A percentile compares a stretch with the other conserved stretches of the same genome.
These are phyloP conservation scores for Auricularia auricula-judae DNA, from an alignment of 768 basidiomycete species.

Conservation along the genomic window DNA sequence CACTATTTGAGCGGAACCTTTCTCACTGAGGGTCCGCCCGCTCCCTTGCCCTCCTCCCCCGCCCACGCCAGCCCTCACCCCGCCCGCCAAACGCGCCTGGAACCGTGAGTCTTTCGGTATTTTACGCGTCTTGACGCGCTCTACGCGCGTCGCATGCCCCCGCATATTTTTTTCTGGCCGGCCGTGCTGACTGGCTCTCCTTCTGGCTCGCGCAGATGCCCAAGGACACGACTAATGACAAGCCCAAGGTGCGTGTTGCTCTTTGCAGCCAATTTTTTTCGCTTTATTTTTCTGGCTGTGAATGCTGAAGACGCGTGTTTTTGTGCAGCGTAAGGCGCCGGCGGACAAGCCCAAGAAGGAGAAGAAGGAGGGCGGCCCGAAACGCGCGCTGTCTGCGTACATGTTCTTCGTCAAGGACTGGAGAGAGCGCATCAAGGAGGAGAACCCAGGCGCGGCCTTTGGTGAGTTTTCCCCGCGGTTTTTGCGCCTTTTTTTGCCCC, in stretches of 20 bases:
- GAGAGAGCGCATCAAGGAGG: conserved; percentile 35
- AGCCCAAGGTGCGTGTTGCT: conserved; percentile 47
- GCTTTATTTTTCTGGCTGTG: conserved; percentile 25
- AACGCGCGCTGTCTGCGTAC: conserved; percentile 32
- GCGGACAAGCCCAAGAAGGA: conserved; percentile 59
- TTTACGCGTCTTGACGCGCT: no score
- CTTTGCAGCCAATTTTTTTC: not conserved
- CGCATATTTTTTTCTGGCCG: no score
- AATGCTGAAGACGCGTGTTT: conserved; percentile 36
- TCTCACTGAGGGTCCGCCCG: no score
- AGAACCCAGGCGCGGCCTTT: conserved; percentile 92
- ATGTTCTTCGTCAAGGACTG: conserved; percentile 32
- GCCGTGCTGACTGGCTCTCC: no score
- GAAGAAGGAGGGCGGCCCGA: conserved; percentile 45
- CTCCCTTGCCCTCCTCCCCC: no score
- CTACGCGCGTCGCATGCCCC: no score
- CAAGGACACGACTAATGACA: conserved; percentile 46
- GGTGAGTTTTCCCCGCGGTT: conserved; percentile 35
- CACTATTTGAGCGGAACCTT: no score
- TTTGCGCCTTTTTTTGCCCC: not conserved
- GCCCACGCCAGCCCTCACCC: no score
- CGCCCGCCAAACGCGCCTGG: no score
- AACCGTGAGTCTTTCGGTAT: no score
- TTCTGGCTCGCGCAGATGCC: conserved; percentile 44
- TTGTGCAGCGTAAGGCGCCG: conserved; percentile 25